Conservation (phyloP, 2,329 filamentous ascomycete species). For the Fusarium papillatum region DNA sequence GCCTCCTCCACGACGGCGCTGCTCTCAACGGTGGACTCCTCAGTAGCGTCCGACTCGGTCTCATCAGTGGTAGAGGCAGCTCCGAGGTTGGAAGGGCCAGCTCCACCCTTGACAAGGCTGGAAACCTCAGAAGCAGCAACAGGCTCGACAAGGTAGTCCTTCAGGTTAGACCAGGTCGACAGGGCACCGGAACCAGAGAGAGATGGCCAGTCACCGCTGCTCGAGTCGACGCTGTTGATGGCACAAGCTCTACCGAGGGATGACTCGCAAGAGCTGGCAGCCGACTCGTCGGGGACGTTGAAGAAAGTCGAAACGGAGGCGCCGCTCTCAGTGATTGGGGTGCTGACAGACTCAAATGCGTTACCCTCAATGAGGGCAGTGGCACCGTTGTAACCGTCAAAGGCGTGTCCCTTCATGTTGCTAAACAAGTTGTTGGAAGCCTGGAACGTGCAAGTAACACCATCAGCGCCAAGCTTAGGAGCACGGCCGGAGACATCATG, state of each 20-base stretch:
- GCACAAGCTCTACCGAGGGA: conserved; percentile 40
- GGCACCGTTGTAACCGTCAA: conserved; percentile 60
- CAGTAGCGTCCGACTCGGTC: not conserved
- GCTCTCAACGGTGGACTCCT: not conserved
- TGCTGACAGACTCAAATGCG: conserved; percentile 43
- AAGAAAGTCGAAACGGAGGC: conserved; percentile 35
- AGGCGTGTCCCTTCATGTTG: conserved; percentile 57
- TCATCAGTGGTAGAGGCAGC: conserved; percentile 12
- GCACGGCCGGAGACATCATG: conserved; percentile 46
- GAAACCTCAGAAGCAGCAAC: conserved; percentile 42
- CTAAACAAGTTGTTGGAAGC: conserved; percentile 46
- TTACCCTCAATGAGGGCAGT: conserved; percentile 45
- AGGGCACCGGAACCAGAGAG: conserved; percentile 33
- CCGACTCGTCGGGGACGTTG: conserved; percentile 28
- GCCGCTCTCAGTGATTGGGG: conserved; percentile 50
- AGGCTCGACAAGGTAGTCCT: conserved; percentile 41
- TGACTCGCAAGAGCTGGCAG: conserved; percentile 34
- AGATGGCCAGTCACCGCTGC: conserved; percentile 41
- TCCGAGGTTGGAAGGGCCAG: conserved; percentile 42
- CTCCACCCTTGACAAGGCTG: conserved; percentile 38
- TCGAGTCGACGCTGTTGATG: conserved; percentile 31
- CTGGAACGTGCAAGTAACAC: conserved; percentile 38
- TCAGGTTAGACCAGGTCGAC: conserved; percentile 10
- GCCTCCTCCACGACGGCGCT: not conserved
- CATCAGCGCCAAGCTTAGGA: conserved; percentile 47